Evolutionary conservation across 2,329 filamentous ascomycete genomes (phyloP).

Genomic region (Aspergillus novofumigatus): DNA sequence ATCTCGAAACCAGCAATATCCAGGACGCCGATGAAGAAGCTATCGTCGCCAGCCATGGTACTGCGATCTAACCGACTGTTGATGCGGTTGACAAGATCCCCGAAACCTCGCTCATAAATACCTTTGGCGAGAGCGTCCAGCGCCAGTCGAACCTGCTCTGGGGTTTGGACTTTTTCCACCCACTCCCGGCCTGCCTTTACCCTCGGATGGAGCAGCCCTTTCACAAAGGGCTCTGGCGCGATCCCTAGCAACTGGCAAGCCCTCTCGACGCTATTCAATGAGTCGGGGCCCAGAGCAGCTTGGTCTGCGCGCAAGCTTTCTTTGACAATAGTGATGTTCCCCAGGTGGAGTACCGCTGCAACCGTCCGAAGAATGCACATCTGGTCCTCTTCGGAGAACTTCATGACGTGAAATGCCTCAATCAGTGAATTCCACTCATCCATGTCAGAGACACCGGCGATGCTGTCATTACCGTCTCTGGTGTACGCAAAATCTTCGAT

Average conservation of each 20-base stretch:
- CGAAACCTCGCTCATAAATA: conserved; percentile 95
- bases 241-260: conserved; percentile 85
- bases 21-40: conserved; percentile 92
- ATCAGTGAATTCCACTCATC: conserved; percentile 88
- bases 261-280: conserved; percentile 68
- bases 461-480: conserved; percentile 83
- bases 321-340: conserved; percentile 84
- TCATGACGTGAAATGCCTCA: conserved; percentile 93
- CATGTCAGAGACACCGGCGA: conserved; percentile 80
- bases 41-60: conserved; percentile 77
- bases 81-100: conserved; percentile 85
- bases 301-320: conserved; percentile 90
- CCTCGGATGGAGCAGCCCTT: conserved; percentile 82
- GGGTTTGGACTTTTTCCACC: conserved; percentile 98
- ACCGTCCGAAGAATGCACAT: conserved; percentile 77
- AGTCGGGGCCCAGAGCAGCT: conserved; percentile 73
- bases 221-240: conserved; percentile 75
- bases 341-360: conserved; percentile 86
- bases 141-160: conserved; percentile 86
- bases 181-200: conserved; percentile 96
- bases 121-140: conserved; percentile 92
- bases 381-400: conserved; percentile 82
- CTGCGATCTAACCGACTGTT: conserved; percentile 88
- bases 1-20: conserved; percentile 99
- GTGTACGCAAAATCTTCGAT: conserved; percentile 91